These are phyloP conservation scores for Corylus avellana DNA, from an alignment of 306 rosid genomes.

Conservation along the genomic window DNA sequence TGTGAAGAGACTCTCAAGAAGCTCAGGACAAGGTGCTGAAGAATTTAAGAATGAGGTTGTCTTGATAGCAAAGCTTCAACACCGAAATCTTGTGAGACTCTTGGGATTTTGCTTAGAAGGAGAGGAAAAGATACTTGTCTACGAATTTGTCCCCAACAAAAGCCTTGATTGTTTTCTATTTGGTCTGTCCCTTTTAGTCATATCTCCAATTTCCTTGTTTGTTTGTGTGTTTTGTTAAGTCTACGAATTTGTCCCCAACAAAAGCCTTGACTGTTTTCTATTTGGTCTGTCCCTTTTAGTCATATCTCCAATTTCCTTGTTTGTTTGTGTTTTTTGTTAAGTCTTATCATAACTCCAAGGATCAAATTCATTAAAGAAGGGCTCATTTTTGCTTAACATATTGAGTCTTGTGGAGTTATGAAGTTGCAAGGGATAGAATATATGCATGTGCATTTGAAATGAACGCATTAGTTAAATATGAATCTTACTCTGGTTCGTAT, in stretches of 20 bases:
- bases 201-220: no score
- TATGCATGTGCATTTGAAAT: no score
- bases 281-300: background rate
- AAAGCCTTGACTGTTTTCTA: conserved; percentile 31
- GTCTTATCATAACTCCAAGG: no score
- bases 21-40: no score
- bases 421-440: no score
- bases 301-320: no score
- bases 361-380: no score
- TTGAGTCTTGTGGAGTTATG: no score
- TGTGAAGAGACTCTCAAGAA: no score
- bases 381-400: no score
- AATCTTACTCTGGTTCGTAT: background rate
- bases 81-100: conserved; percentile 31
- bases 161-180: conserved; percentile 30
- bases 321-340: no score
- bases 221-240: no score
- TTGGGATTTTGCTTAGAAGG: conserved; percentile 35
- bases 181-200: background rate
- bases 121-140: conserved; percentile 17
- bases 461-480: background rate
- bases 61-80: conserved; percentile 37
- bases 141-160: conserved; percentile 30
- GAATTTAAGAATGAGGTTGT: conserved; percentile 17
- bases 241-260: conserved; percentile 29